Conservation (phyloP, 2,329 filamentous ascomycete genomes). For the Ilyonectria robusta region DNA sequence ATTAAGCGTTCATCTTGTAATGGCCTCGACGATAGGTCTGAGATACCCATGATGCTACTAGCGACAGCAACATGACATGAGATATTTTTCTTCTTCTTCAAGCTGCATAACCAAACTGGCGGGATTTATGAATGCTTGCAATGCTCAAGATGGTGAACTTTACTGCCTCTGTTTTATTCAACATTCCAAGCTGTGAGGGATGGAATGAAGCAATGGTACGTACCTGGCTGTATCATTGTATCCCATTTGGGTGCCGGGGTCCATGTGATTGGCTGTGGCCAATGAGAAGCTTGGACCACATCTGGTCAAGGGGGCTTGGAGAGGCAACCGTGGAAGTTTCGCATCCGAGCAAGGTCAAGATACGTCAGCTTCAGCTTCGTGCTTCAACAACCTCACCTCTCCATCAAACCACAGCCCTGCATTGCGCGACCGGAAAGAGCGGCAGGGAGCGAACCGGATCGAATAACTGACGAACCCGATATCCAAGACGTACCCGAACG, state of each 20-base stretch:
- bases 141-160: neutral
- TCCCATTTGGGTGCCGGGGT: slow-evolving; percentile 23
- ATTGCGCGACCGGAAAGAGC: neutral
- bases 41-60: slow-evolving; percentile 33
- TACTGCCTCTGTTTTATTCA: neutral
- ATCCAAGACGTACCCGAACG: neutral
- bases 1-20: slow-evolving; percentile 8
- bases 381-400: slow-evolving; percentile 30
- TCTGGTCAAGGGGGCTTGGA: slow-evolving; percentile 42
- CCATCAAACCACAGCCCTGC: slow-evolving; percentile 8
- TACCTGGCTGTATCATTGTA: neutral
- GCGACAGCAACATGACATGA: slow-evolving; percentile 10
- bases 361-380: slow-evolving; percentile 48
- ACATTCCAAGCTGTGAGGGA: neutral
- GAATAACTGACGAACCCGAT: neutral
- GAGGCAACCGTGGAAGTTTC: slow-evolving; percentile 52
- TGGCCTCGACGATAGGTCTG: slow-evolving; percentile 19
- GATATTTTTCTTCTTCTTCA: neutral
- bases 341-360: slow-evolving; percentile 29
- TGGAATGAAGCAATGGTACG: slow-evolving; percentile 7
- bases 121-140: neutral
- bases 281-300: slow-evolving; percentile 45
- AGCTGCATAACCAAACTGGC: neutral
- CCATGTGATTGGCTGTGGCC: slow-evolving; percentile 41
- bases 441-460: neutral